Evolutionary conservation across 495 filamentous ascomycete genomes (phyloP).

Genomic region (Extremus antarcticus): DNA sequence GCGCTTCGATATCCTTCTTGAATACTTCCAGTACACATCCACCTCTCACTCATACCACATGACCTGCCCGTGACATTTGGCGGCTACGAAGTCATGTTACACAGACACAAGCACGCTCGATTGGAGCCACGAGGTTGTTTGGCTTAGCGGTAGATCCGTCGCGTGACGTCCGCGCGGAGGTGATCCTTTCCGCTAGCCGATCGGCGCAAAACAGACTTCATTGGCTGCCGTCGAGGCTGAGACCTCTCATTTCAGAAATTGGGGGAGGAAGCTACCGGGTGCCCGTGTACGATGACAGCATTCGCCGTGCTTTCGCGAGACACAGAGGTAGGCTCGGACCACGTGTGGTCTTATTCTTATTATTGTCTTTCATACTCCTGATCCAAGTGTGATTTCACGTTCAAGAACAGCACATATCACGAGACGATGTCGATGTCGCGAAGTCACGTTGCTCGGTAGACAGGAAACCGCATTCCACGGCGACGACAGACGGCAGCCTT

Average conservation of each 20-base stretch:
- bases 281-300: neutral
- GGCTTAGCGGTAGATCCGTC: too few species aligned
- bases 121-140: conserved; percentile 1
- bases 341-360: neutral
- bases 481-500: neutral
- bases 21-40: neutral
- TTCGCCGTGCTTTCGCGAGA: too few species aligned
- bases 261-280: neutral
- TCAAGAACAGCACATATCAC: too few species aligned
- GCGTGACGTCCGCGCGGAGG: neutral
- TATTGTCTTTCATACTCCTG: neutral
- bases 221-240: neutral
- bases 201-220: neutral
- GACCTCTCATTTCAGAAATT: neutral
- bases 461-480: neutral
- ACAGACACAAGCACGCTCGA: neutral
- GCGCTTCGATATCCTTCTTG: neutral
- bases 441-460: neutral
- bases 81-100: neutral
- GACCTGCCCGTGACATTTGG: neutral
- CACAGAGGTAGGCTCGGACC: neutral
- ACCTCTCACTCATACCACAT: neutral
- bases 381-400: neutral
- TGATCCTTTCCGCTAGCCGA: neutral
- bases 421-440: too few species aligned